A percentile compares a stretch with the other conserved stretches of the same genome.
Conservation (phyloP, 768 basidiomycete species). For the Exsudoporus frostii region DNA sequence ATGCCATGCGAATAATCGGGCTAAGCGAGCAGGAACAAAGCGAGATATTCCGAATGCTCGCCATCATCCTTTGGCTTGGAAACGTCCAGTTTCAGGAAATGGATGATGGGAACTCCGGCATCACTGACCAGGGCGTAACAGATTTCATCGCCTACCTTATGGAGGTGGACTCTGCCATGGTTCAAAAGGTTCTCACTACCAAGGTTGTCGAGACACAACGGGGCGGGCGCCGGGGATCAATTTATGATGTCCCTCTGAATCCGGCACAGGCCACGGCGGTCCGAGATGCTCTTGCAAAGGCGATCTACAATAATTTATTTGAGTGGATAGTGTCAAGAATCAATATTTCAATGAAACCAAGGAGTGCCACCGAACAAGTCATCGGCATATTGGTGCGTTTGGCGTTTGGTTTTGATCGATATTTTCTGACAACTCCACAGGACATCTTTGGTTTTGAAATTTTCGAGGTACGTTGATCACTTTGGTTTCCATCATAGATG, state of each 20-base stretch:
- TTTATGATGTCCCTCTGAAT: constrained; percentile 97
- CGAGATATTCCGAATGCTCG: constrained; percentile 92
- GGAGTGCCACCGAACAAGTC: constrained; percentile 66
- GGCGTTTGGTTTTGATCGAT: background rate
- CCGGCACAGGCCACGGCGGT: constrained; percentile 87
- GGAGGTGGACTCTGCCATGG: constrained; percentile 74
- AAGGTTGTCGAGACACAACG: constrained; percentile 90
- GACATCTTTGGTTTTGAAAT: constrained; percentile 99
- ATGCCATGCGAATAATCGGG: constrained; percentile 93
- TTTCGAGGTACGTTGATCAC: constrained; percentile 63
- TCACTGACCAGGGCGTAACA: constrained; percentile 82
- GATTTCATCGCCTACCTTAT: constrained; percentile 95
- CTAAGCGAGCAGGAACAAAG: constrained; percentile 80
- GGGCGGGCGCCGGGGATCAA: constrained; percentile 87
- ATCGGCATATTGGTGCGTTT: constrained; percentile 88
- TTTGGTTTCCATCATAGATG: constrained; percentile 1
- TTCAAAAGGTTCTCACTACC: constrained; percentile 85
- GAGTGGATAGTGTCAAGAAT: constrained; percentile 98
- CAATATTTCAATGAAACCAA: constrained; percentile 94
- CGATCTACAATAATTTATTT: constrained; percentile 97
- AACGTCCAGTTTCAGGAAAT: constrained; percentile 88
- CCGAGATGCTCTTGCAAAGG: constrained; percentile 90
- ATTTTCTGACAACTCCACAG: constrained; percentile 33
- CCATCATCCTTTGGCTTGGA: constrained; percentile 91
- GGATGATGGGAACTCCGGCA: constrained; percentile 83